Evolutionary conservation across 441 rosid species (phyloP).

Genomic region (Jatropha podagrica): DNA sequence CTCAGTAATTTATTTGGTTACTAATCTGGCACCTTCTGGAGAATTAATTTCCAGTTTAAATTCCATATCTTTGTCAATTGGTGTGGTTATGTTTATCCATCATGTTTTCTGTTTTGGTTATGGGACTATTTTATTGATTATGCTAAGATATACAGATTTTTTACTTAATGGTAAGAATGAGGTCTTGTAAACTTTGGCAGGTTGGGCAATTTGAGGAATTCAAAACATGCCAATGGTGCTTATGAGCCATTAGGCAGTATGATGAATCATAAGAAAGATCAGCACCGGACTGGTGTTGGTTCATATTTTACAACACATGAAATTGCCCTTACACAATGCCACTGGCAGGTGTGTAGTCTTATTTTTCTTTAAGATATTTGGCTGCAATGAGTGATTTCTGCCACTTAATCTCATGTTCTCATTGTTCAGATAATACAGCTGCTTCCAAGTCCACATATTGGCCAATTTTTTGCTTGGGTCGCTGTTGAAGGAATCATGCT

Average conservation of each 20-base stretch:
- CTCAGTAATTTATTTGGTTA: neutral
- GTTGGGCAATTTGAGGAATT: conserved; percentile 53
- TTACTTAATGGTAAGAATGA: conserved; percentile 13
- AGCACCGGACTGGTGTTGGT: conserved; percentile 62
- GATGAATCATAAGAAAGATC: conserved; percentile 43
- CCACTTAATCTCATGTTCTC: conserved; percentile 19
- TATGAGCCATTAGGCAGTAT: conserved; percentile 32
- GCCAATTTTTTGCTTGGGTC: conserved; percentile 86
- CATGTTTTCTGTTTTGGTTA: neutral
- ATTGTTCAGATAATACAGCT: conserved; percentile 82
- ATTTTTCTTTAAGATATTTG: conserved; percentile 13
- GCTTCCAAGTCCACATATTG: conserved; percentile 59
- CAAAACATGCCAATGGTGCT: conserved; percentile 33
- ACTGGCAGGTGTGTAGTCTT: conserved; percentile 75
- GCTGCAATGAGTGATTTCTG: conserved; percentile 28
- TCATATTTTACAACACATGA: conserved; percentile 88
- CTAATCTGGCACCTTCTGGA: neutral
- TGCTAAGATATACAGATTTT: neutral
- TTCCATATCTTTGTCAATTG: neutral
- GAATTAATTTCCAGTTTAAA: neutral
- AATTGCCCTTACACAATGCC: conserved; percentile 69
- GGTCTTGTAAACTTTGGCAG: conserved; percentile 42
- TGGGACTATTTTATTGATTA: conserved; percentile 1
- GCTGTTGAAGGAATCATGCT: conserved; percentile 93
- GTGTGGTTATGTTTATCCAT: neutral